A percentile compares a stretch with the other conserved stretches of the same genome.
Conservation (phyloP, 1,284 basidiomycete species). For the Austroboletus novae-zelandiae region DNA sequence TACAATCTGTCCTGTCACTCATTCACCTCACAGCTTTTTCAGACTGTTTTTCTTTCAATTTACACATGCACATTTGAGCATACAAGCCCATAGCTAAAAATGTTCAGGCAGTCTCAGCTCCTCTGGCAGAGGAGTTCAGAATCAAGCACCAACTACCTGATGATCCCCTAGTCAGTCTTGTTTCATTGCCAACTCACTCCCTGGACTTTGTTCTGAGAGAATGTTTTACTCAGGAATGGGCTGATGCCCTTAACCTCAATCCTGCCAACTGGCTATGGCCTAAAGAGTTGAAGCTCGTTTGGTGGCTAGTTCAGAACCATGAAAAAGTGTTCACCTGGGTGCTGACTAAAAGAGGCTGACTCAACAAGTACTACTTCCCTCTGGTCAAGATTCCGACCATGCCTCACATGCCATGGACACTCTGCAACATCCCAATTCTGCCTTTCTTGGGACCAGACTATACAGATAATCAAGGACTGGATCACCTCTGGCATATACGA, state of each 20-base stretch:
- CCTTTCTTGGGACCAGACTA: slow-evolving; percentile 1
- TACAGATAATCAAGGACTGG: slow-evolving; percentile 20
- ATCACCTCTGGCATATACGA: slow-evolving; percentile 32
- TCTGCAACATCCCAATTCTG: slow-evolving; percentile 23
- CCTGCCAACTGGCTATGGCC: slow-evolving; percentile 13
- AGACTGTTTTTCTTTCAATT: neutral
- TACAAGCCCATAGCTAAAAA: slow-evolving; percentile 5
- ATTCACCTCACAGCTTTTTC: neutral
- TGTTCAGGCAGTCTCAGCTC: neutral
- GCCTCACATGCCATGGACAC: slow-evolving; percentile 18
- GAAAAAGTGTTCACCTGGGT: slow-evolving; percentile 29
- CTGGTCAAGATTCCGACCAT: slow-evolving; percentile 15
- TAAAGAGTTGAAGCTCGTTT: slow-evolving; percentile 23
- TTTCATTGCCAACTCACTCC: neutral
- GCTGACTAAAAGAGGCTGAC: slow-evolving; percentile 12
- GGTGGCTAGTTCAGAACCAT: slow-evolving; percentile 25
- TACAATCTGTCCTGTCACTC: neutral
- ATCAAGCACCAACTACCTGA: rapidly evolving
- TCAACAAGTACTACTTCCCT: slow-evolving; percentile 17
- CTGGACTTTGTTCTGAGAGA: neutral
- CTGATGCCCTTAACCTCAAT: slow-evolving; percentile 2
- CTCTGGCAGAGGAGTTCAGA: neutral
- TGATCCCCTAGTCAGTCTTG: neutral
- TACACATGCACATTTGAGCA: neutral
- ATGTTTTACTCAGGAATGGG: neutral